Evolutionary conservation across 1,284 basidiomycete genomes (phyloP).

Genomic region (Moniliophthora roreri): DNA sequence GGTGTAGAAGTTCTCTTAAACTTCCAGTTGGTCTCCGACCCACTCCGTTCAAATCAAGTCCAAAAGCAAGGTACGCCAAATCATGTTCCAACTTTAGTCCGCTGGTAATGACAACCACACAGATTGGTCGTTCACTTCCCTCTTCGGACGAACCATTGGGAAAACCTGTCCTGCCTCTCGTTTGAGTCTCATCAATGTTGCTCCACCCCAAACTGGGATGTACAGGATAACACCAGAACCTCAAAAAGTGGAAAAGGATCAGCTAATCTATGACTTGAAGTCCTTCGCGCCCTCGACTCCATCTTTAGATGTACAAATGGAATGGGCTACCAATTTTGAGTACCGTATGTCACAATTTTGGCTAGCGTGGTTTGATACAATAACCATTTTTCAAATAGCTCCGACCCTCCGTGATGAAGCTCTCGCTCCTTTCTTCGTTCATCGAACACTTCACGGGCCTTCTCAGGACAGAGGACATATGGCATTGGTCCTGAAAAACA

Average conservation of each 20-base stretch:
- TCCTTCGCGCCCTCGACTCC: slow-evolving; percentile 34
- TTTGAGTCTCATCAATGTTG: slow-evolving; percentile 52
- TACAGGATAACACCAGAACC: slow-evolving; percentile 55
- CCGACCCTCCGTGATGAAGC: slow-evolving; percentile 26
- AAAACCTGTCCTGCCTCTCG: slow-evolving; percentile 60
- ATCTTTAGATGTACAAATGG: slow-evolving; percentile 55
- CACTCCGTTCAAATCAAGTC: slow-evolving; percentile 55
- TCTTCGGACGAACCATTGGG: slow-evolving; percentile 72
- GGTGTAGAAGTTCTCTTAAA: slow-evolving; percentile 70
- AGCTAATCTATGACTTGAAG: slow-evolving; percentile 50
- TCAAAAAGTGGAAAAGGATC: slow-evolving; percentile 25
- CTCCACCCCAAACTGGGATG: slow-evolving; percentile 38
- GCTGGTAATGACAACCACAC: background rate
- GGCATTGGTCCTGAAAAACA: slow-evolving; percentile 70
- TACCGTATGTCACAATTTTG: slow-evolving; percentile 46
- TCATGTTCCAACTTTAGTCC: background rate
- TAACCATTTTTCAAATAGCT: slow-evolving; percentile 21
- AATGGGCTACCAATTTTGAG: slow-evolving; percentile 59
- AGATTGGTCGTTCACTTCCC: slow-evolving; percentile 80
- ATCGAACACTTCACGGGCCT: slow-evolving; percentile 72
- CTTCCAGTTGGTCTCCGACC: slow-evolving; percentile 84
- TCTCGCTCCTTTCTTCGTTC: slow-evolving; percentile 57
- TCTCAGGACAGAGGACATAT: slow-evolving; percentile 80
- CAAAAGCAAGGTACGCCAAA: slow-evolving; percentile 60
- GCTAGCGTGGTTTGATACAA: background rate